Evolutionary conservation across 2,329 filamentous ascomycete genomes (phyloP).

Genomic region (Exophiala phaeomuriformis): DNA sequence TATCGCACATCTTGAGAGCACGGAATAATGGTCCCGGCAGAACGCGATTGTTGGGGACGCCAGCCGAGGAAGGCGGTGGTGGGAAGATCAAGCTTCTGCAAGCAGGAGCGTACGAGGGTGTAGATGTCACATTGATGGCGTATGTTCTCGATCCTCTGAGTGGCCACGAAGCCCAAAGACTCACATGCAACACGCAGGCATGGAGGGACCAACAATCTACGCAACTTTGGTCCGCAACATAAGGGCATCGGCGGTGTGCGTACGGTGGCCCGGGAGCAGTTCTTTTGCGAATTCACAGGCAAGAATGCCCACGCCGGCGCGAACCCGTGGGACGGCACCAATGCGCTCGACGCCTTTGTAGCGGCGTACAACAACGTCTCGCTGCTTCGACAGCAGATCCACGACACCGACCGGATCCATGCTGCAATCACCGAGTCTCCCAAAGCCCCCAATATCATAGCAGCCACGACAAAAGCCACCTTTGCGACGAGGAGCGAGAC

Average conservation of each 20-base stretch:
- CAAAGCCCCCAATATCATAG: constrained; percentile 51
- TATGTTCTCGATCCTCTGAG: constrained; percentile 29
- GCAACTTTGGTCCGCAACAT: constrained; percentile 1
- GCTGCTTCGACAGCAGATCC: constrained; percentile 50
- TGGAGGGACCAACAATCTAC: neutral
- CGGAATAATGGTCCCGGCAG: constrained; percentile 25
- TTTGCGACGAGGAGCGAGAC: constrained; percentile 43
- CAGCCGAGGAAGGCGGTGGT: constrained; percentile 36
- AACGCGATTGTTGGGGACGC: constrained; percentile 35
- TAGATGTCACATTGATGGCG: constrained; percentile 41
- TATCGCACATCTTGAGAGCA: constrained; percentile 29
- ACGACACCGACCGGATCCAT: constrained; percentile 48
- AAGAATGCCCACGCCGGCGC: constrained; percentile 51
- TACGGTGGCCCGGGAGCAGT: constrained; percentile 16
- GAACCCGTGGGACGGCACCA: constrained; percentile 53
- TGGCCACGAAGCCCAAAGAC: neutral
- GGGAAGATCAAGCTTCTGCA: constrained; percentile 39
- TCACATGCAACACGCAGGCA: neutral
- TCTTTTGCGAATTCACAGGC: constrained; percentile 37
- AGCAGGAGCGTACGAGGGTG: constrained; percentile 37
- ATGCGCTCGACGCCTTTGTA: constrained; percentile 53
- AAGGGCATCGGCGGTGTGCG: constrained; percentile 4
- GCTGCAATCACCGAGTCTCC: constrained; percentile 50
- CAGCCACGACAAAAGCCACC: constrained; percentile 42
- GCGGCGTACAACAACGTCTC: constrained; percentile 42